A percentile compares a stretch with the other conserved stretches of the same genome.
These are phyloP conservation scores for Lactarius hengduanensis DNA, from an alignment of 768 basidiomycete species.

Conservation along the genomic window DNA sequence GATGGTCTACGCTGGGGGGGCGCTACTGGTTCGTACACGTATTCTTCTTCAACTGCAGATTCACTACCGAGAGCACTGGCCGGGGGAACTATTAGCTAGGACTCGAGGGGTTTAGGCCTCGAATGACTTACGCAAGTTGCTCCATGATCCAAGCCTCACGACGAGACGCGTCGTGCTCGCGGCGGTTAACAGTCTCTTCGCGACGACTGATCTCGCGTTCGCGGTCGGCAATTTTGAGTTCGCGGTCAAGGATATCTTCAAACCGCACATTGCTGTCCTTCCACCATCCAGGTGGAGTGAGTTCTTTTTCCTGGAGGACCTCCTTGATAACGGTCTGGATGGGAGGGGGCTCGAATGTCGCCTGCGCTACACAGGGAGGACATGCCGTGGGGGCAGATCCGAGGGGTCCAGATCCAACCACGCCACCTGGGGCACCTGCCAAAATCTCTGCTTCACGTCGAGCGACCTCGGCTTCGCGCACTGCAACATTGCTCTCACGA, in stretches of 20 bases:
- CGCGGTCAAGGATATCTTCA: constrained; percentile 81
- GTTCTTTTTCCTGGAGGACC: constrained; percentile 76
- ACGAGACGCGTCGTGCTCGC: constrained; percentile 83
- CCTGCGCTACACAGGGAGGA: constrained; percentile 57
- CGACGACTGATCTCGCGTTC: constrained; percentile 85
- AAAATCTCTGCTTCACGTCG: constrained; percentile 85
- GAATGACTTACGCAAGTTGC: constrained; percentile 69
- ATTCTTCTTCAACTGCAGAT: constrained; percentile 73
- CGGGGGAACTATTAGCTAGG: constrained; percentile 8
- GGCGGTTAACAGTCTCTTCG: constrained; percentile 80
- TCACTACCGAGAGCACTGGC: constrained; percentile 71
- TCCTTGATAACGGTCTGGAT: constrained; percentile 85
- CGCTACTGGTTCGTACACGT: constrained; percentile 67
- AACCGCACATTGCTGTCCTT: constrained; percentile 63
- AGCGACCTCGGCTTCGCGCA: constrained; percentile 85
- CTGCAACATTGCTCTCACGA: constrained; percentile 75
- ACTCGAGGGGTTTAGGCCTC: neutral
- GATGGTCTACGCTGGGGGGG: constrained; percentile 60
- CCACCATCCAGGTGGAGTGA: constrained; percentile 80
- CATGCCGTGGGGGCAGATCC: constrained; percentile 39
- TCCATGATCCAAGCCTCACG: constrained; percentile 94
- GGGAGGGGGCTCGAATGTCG: constrained; percentile 54
- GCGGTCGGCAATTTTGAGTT: constrained; percentile 80
- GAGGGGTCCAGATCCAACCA: constrained; percentile 56
- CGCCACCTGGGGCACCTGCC: constrained; percentile 79